Base-by-base conservation (phyloP, 495 filamentous ascomycete genomes). In the Neurospora sp. region DNA sequence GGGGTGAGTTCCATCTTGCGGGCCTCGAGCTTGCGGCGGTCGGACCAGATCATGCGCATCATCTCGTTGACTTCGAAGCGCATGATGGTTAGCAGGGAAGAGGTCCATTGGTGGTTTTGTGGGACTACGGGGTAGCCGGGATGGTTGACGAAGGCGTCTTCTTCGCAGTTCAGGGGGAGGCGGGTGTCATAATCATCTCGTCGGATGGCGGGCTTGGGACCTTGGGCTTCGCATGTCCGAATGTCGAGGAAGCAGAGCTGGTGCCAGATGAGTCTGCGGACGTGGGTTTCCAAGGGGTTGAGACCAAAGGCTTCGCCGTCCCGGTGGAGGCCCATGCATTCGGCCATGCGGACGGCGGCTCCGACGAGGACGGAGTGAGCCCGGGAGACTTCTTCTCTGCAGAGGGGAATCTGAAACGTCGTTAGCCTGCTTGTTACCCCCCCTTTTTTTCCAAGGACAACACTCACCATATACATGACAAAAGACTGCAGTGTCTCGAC, bases 211-310 rank as follows among this genome's bases (percentile, higher is more conserved):
- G 86, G 89, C 68, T 83, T 88, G 39, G 91, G 91, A 0, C 91
- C 93, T 73, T 92, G 90, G 16, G 90, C 87, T 79, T 95, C 92
- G 73, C 90, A 92, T 3, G 91, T 90, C 65, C 90, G 86, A 61
- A 92, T 88, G 79, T 96, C 92, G 10, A 96, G 83, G 74, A 92
- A 88, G 77, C 89, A 92, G 16, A 94, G 80, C 74, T 90, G 86
- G 78, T 92, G 90, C 92, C 92, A 95, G 18, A 92, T 84, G 9
- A 93, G 77, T n/a, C 92, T 88, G 6, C 93, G 88, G 45, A 94
- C 85, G 65, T 94, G 91, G 6, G 88, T 87, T 73, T 93, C 92
- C 7, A 92, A 83, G 1, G 92, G 86, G 40, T 83, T 86, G 40
- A 91, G 83, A 0, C 88, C 87, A 72, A 90, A 92, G 20, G 82